Base-by-base conservation (phyloP, 1,284 basidiomycete genomes). In the Wallemia mellicola region DNA sequence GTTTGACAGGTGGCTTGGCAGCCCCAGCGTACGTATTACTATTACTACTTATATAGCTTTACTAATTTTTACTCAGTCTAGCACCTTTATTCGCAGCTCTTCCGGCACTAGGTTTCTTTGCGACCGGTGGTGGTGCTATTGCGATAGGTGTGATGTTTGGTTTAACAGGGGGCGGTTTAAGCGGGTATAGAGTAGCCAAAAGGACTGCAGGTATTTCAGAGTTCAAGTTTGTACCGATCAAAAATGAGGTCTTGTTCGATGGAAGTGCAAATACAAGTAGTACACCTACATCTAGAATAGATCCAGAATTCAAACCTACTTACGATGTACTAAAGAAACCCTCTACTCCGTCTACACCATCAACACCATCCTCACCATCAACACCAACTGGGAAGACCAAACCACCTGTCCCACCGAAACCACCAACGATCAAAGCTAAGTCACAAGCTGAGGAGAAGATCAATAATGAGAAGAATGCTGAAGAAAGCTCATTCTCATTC, bases 111-210 rank as follows among this genome's bases (percentile, higher is more conserved):
- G 69, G 69, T 0, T 62, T 73, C 15, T 63, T 74, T 3, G 69
- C 70, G 0, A 71, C 71, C 1, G 68, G 68, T 0, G 68, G 71
- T 0, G 73, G 74, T 1, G 73, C 73, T 0, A 65, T 75, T 5
- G 68, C 75, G 0, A 67, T 76, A 2, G 75, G 75, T 0, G 72
- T 73, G 0, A 64, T 76, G 9, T 75, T 76, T 61, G 75, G 75
- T 1, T 66, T 76, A 1, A 72, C 73, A 2, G 74, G 73, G 22
- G 74, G 73, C 32, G 74, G 75, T 0, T 65, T 76, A 1, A 71
- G 74, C 0, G 73, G 73, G 0, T 68, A 70, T 57, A 65, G 75
- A 22, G 74, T 75, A 0, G 66, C 73, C n/a, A 70, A 72, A 58
- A 66, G 74, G 58, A 73, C 74, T 71, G 71, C 69, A 60, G 75